Conservation (phyloP, 2,329 filamentous ascomycete species). For the Ophiostoma fasciatum region DNA sequence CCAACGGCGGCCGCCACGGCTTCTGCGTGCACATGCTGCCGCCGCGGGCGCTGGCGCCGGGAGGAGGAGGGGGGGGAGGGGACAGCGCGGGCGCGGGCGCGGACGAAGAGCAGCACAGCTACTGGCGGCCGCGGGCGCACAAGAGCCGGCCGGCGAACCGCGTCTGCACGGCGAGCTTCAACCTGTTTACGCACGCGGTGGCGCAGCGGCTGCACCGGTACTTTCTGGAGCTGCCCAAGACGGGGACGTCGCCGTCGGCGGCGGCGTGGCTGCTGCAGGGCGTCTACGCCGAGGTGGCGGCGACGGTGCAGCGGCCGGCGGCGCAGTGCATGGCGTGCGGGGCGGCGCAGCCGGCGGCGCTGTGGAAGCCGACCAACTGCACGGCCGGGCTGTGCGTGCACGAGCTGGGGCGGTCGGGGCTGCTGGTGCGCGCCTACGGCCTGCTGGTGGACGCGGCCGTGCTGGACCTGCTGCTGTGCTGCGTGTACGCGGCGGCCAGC, state of each 20-base stretch:
- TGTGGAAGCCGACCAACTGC: conserved; percentile 13
- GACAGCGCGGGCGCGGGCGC: no score
- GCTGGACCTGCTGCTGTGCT: conserved; percentile 14
- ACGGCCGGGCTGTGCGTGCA: conserved; percentile 5
- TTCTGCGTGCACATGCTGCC: conserved; percentile 14
- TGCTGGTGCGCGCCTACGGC: conserved; percentile 9
- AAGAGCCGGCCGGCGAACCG: conserved; percentile 3
- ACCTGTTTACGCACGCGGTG: conserved; percentile 12
- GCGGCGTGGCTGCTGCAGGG: no score
- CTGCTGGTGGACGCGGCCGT: conserved; percentile 12
- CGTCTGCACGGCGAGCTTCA: conserved; percentile 10
- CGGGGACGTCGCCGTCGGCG: no score
- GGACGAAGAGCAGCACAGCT: no score
- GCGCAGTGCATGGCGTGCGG: conserved; percentile 11
- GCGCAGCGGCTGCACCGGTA: conserved; percentile 9
- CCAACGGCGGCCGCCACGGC: conserved; percentile 1
- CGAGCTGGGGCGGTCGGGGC: conserved; percentile 6
- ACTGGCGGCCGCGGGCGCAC: neutral
- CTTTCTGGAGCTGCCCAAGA: conserved; percentile 1
- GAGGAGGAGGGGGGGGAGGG: no score
- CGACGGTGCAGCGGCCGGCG: conserved; percentile 9
- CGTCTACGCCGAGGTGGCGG: conserved; percentile 8
- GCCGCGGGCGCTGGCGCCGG: no score
- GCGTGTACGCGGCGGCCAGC: conserved; percentile 10
- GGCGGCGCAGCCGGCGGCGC: neutral